phyloP scores from a whole-genome alignment of 306 rosid genomes.

The Citrullus mucosospermus region DNA sequence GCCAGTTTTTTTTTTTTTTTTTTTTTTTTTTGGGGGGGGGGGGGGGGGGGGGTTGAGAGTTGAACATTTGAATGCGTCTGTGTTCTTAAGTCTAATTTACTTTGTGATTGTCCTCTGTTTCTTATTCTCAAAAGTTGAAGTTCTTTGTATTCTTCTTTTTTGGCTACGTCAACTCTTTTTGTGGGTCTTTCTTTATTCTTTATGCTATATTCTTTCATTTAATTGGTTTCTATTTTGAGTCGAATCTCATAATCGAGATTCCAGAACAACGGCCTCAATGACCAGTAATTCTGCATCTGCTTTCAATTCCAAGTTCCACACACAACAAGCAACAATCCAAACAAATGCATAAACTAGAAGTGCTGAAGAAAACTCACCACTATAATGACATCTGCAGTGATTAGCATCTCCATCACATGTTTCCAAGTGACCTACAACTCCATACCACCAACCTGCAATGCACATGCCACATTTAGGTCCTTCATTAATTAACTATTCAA shows the following conservation, averaged over 20 bases:
- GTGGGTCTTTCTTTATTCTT: neutral
- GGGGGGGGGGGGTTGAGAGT: neutral
- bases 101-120: neutral
- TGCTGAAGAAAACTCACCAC: constrained; percentile 49
- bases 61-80: neutral
- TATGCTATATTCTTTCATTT: neutral
- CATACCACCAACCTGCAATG: constrained; percentile 99
- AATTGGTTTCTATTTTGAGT: neutral
- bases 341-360: constrained; percentile 8
- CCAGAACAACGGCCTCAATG: neutral
- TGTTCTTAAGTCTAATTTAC: neutral
- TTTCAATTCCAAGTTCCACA: neutral
- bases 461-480: constrained; percentile 14
- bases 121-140: neutral
- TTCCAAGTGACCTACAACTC: constrained; percentile 89
- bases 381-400: constrained; percentile 55
- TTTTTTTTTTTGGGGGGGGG: no score
- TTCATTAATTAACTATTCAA: constrained; percentile 8
- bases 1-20: neutral
- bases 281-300: constrained; percentile 2
- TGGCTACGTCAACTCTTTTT: neutral
- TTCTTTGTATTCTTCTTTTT: neutral
- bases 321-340: neutral
- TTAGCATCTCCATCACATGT: constrained; percentile 60
- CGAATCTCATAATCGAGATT: neutral